Evolutionary conservation across 139 green algal genomes (phyloP), one percentile per base, ranked within the genome.

Genomic region (Chlamydomonas sp.): DNA sequence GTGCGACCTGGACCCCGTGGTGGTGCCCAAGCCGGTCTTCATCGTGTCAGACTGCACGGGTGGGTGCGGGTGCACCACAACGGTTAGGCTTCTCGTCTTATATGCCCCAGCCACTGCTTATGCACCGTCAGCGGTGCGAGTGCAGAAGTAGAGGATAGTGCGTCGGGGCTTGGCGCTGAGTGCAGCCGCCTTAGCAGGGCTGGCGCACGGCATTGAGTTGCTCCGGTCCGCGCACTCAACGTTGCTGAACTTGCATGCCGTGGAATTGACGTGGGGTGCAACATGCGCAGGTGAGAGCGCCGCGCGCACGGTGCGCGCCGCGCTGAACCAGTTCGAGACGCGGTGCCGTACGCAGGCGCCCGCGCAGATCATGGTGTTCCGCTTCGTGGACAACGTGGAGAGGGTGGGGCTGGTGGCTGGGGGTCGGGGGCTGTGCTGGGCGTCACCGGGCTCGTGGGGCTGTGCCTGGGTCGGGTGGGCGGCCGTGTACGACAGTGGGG

Each of bases 21-120:
- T 95, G 20, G 63, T 95, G 16, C 91, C 93, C 3, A 95, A 95
- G 86, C 93, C 93, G 64, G 92, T 95, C 63, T 95, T 94, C 73
- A 89, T 95, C 73, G 67, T 95, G 6, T 91, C 79, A 6, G 93
- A 95, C 81, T 95, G 92, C 88, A 95, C 93, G 63, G 93, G 93
- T 89, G 76, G 4, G 74, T 6, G 18, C 61, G 4, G 5, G 20
- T 49, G 31, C 31, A 49, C 31, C 31, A 49, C 31, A 49, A 49
- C 31, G 31, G 31, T 49, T 49, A 49, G 31, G 31, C 31, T 49
- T 49, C 31, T 49, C 31, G 31, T 49, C 31, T 49, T 49, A 49
- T 49, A 49, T 49, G 31, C 31, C 31, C 31, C 31, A 49, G 31
- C 31, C 31, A 49, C 31, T 49, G 31, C 31, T 49, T 49, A 49